Conservation (phyloP, 768 basidiomycete genomes). For the Phylloporus sp. region DNA sequence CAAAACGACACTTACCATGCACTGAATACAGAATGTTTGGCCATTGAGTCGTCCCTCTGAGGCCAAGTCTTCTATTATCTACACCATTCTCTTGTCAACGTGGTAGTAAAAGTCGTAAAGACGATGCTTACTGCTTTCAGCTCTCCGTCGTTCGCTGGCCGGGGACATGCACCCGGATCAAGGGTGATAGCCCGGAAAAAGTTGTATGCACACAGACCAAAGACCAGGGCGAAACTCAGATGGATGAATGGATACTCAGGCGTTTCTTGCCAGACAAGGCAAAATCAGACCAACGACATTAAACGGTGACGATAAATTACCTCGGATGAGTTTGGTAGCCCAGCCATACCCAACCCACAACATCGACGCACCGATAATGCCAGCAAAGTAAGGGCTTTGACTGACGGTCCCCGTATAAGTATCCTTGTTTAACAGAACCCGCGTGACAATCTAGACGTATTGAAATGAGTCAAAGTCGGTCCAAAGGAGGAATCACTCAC, state of each 20-base stretch:
- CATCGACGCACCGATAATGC: conserved; percentile 81
- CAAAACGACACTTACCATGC: conserved; percentile 58
- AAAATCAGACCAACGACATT: background rate
- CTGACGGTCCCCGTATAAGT: conserved; percentile 80
- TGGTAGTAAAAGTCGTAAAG: background rate
- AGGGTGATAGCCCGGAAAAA: conserved; percentile 87
- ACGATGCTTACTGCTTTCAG: conserved; percentile 66
- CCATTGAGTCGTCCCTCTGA: conserved; percentile 87
- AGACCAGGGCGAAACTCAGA: conserved; percentile 64
- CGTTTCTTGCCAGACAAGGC: conserved; percentile 48
- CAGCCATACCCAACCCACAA: conserved; percentile 85
- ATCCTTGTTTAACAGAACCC: conserved; percentile 76
- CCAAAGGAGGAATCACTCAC: conserved; percentile 42
- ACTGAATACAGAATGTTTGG: conserved; percentile 93
- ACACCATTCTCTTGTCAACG: background rate
- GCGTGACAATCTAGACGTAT: conserved; percentile 64
- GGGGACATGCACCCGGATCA: conserved; percentile 86
- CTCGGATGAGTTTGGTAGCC: conserved; percentile 68
- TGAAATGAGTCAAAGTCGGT: conserved; percentile 5
- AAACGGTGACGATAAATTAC: conserved; percentile 36
- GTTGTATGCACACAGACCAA: conserved; percentile 76
- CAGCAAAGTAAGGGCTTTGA: conserved; percentile 88
- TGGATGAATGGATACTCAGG: conserved; percentile 72
- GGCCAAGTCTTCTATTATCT: conserved; percentile 91
- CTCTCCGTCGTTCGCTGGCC: conserved; percentile 76